Conservation (phyloP, 2,329 filamentous ascomycete genomes). For the Drechmeria coniospora region DNA sequence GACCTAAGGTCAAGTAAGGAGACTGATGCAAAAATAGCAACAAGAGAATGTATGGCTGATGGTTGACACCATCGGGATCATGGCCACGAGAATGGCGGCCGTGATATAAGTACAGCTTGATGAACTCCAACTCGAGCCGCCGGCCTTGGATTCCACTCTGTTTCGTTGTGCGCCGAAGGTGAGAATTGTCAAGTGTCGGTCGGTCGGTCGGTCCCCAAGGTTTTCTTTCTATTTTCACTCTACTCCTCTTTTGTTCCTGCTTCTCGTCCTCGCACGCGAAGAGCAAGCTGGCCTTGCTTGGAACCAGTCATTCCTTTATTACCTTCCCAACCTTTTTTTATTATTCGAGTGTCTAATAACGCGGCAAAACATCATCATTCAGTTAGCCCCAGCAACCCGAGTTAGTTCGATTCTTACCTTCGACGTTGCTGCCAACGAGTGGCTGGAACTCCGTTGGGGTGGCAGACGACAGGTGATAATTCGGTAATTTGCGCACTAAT, state of each 20-base stretch:
- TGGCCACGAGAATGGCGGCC: constrained; percentile 27
- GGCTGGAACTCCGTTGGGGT: no score
- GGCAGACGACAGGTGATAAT: constrained; percentile 7
- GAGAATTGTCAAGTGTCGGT: constrained; percentile 37
- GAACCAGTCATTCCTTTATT: constrained; percentile 33
- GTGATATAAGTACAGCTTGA: constrained; percentile 49
- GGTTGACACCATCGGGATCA: constrained; percentile 5
- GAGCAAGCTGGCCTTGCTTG: constrained; percentile 47
- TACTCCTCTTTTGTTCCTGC: constrained; percentile 14
- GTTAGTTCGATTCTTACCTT: no score
- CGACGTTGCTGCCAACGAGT: no score
- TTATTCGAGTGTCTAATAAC: constrained; percentile 12
- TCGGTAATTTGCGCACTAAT: constrained; percentile 3
- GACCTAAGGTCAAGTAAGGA: no score
- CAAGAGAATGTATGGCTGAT: no score
- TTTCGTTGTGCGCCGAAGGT: constrained; percentile 25
- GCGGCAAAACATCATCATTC: constrained; percentile 16
- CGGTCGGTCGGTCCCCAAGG: no score
- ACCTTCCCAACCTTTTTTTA: background rate
- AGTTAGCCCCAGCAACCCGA: background rate
- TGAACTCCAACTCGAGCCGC: constrained; percentile 32
- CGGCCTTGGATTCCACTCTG: constrained; percentile 23
- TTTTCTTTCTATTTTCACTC: constrained; percentile 24
- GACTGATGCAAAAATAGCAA: constrained; percentile 24
- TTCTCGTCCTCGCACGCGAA: constrained; percentile 23